Evolutionary conservation across 768 basidiomycete species (phyloP), one percentile per base, ranked within the genome.

Genomic region (Lentinus tigrinus): DNA sequence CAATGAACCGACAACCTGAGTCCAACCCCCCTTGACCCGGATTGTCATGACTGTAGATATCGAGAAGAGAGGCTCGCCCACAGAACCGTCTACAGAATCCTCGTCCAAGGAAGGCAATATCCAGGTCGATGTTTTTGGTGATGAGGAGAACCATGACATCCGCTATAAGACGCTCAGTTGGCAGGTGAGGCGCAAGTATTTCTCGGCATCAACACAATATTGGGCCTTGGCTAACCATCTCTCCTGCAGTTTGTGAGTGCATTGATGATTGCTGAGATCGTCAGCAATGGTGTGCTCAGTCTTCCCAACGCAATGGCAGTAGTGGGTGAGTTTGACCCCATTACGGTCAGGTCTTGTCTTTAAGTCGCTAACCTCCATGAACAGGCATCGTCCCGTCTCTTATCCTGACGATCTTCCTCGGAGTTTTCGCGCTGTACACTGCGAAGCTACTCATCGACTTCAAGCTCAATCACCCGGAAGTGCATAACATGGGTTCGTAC

Each of bases 241-340:
- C 31, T 31, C 31, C 6, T 31, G 7, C 52, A 82, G 79, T 78
- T 81, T 57, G 78, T 82, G 8, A 69, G 73, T 24, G 60, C 81
- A 50, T 67, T 83, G 19, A 83, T 83, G 82, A 81, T 82, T 52
- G 81, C 81, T 42, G 81, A 82, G 65, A 81, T 82, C 24, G 80
- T 83, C 34, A 79, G 78, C 67, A 83, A 82, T 67, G 82, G 81
- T 11, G 80, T 82, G 77, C 65, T 83, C 16, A 81, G 81, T 16
- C 71, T 83, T 6, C 81, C 82, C 0, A 79, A 76, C 46, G 73
- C 81, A 13, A 73, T 82, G 56, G 82, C 81, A 7, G 77, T 75
- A 2, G 80, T 82, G 51, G 81, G 81, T 81, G 62, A 60, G 72
- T 48, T 21, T n/a, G n/a, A n/a, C n/a, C n/a, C n/a, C n/a, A n/a